phyloP scores from a whole-genome alignment of 163 green algal species.

The Coccomyxa subellipsoidea region DNA sequence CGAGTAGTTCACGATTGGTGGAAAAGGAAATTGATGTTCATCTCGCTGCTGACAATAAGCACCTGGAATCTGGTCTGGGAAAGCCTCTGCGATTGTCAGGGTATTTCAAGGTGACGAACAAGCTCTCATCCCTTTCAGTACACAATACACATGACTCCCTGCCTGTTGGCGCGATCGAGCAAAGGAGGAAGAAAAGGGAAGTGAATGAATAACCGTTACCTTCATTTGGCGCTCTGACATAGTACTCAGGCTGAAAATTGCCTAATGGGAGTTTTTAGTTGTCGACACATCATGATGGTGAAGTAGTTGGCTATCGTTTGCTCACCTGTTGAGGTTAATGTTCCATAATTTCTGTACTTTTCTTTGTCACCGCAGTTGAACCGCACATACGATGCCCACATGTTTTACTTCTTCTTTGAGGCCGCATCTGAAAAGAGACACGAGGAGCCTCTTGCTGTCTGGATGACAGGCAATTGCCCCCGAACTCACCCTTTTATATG shows the following conservation, averaged over 20 bases:
- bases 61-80: background rate
- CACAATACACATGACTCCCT: background rate
- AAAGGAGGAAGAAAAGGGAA: too few relatives aligned
- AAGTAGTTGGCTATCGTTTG: too few relatives aligned
- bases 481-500: background rate
- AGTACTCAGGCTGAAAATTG: too few relatives aligned
- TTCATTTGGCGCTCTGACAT: too few relatives aligned
- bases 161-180: background rate
- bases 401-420: constrained; percentile 94
- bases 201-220: too few relatives aligned
- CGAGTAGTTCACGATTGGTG: background rate
- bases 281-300: too few relatives aligned
- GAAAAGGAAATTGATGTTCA: background rate
- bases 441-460: constrained; percentile 79
- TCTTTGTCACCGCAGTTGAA: constrained; percentile 25
- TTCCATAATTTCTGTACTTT: too few relatives aligned
- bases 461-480: constrained; percentile 73
- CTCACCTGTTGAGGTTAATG: too few relatives aligned
- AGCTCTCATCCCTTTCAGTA: background rate
- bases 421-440: constrained; percentile 23
- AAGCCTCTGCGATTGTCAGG: background rate
- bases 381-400: constrained; percentile 70
- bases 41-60: background rate
- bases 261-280: too few relatives aligned
- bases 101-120: background rate